Base-by-base conservation (phyloP, 2,329 filamentous ascomycete species). In the Metarhizium sp. region DNA sequence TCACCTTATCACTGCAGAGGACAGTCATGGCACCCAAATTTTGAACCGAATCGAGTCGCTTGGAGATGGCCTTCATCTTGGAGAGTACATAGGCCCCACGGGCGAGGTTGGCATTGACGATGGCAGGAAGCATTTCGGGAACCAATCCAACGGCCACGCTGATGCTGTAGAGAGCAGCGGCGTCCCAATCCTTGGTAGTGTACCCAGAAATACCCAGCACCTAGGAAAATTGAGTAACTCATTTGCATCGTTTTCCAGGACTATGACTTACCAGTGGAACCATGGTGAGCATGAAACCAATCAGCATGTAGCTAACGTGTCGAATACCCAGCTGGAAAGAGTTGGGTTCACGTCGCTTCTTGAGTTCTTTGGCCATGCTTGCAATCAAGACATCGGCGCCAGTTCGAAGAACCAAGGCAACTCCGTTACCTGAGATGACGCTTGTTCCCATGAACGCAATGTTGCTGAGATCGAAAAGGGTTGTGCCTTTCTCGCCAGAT, bases 61-160 rank as follows among this genome's bases (percentile, higher is more conserved):
- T 64, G 50, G 69, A 67, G 52, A 75, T 64, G 40, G 68, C 65
- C 61, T 69, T 68, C 62, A 71, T 69, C 57, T 63, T 64, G 48
- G 64, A 66, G 1, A 67, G 43, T 1, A 64, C 51, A 14, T 61
- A 61, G 20, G 64, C 64, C 8, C 64, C 63, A 13, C 63, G 63
- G 8, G 65, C 65, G 11, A 67, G 59, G 25, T 67, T 66, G 18
- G 61, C 61, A 34, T 66, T 66, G 52, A 66, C 63, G 42, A 66
- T 66, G 4, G 65, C 64, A 2, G 65, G 65, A 8, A 66, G 60
- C 65, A 67, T 67, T 48, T 67, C 65, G 2, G 65, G 65, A 5
- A 66, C 62, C 7, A 67, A 56, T 1, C 65, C 65, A 13, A 67
- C 64, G 3, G 65, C 64, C 7, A 67, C 64, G 34, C 65, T 67